Conservation (phyloP, 495 filamentous ascomycete genomes). For the Penicillium coprophilum region DNA sequence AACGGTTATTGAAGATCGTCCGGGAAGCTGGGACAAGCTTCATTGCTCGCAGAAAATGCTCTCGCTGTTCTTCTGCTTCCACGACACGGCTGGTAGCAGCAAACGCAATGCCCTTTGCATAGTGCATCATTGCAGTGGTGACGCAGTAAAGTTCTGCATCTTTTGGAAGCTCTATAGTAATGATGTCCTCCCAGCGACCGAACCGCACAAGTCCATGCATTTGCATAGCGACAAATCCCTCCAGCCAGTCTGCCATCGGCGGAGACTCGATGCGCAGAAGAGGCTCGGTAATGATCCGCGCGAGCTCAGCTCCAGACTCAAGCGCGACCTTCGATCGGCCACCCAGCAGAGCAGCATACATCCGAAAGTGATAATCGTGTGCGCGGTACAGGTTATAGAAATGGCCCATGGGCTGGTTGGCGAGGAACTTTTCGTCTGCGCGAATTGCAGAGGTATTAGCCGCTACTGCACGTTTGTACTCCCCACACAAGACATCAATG, state of each 20-base stretch:
- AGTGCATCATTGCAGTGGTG: slow-evolving; percentile 63
- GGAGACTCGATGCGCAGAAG: slow-evolving; percentile 62
- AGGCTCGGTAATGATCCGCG: slow-evolving; percentile 54
- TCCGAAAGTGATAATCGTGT: slow-evolving; percentile 65
- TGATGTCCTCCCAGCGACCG: slow-evolving; percentile 61
- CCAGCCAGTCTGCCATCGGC: slow-evolving; percentile 72
- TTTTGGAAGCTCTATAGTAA: slow-evolving; percentile 46
- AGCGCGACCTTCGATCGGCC: slow-evolving; percentile 57
- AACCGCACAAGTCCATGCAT: slow-evolving; percentile 67
- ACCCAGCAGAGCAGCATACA: slow-evolving; percentile 72
- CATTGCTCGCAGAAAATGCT: slow-evolving; percentile 45
- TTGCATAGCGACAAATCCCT: slow-evolving; percentile 60
- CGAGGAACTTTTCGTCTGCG: slow-evolving; percentile 61
- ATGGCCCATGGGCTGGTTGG: slow-evolving; percentile 49
- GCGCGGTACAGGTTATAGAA: slow-evolving; percentile 69
- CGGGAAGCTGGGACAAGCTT: slow-evolving; percentile 51
- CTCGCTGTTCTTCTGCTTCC: slow-evolving; percentile 46
- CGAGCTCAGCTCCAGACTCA: slow-evolving; percentile 52
- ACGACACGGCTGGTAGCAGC: slow-evolving; percentile 52
- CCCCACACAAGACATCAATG: slow-evolving; percentile 64
- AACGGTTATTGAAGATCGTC: slow-evolving; percentile 65
- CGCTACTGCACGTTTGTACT: slow-evolving; percentile 60
- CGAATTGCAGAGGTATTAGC: slow-evolving; percentile 63
- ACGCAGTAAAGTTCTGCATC: slow-evolving; percentile 58
- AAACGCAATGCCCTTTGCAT: slow-evolving; percentile 62